phyloP scores from a whole-genome alignment of 306 rosid species.

The Lathyrus aphaca region DNA sequence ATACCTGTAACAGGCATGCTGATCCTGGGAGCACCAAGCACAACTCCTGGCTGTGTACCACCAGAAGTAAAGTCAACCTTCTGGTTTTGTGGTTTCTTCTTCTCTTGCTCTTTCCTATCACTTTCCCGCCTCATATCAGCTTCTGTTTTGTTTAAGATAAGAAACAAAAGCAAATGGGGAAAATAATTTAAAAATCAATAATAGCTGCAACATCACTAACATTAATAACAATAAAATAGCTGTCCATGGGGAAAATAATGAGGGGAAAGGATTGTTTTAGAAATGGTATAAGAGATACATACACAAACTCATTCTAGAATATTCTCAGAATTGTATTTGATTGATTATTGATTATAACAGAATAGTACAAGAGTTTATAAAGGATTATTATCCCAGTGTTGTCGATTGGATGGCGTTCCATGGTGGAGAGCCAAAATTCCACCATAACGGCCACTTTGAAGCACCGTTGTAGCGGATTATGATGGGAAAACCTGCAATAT shows the following conservation, averaged over 20 bases:
- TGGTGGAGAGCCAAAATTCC: too few relatives aligned
- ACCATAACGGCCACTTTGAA: too few relatives aligned
- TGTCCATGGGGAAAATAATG: too few relatives aligned
- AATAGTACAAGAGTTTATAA: neutral
- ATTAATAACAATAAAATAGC: conserved; percentile 5
- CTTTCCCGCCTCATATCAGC: conserved; percentile 83
- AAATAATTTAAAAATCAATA: neutral
- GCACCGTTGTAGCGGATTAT: too few relatives aligned
- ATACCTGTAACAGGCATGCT: conserved; percentile 57
- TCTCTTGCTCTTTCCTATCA: conserved; percentile 83
- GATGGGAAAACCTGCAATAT: too few relatives aligned
- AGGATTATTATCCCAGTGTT: too few relatives aligned
- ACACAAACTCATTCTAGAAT: neutral
- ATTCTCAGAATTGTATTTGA: neutral
- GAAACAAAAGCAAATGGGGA: conserved; percentile 32
- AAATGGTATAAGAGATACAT: too few relatives aligned
- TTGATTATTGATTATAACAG: neutral
- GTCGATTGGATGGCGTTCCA: too few relatives aligned
- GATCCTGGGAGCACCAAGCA: conserved; percentile 51
- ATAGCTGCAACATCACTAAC: conserved; percentile 1
- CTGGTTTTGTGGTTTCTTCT: conserved; percentile 55
- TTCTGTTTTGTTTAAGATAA: conserved; percentile 53
- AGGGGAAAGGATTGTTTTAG: neutral
- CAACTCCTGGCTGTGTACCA: conserved; percentile 62
- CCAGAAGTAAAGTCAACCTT: conserved; percentile 71